A percentile compares a stretch with the other conserved stretches of the same genome.
These are phyloP conservation scores for Viola odorata DNA, from an alignment of 345 rosid species.

Conservation along the genomic window DNA sequence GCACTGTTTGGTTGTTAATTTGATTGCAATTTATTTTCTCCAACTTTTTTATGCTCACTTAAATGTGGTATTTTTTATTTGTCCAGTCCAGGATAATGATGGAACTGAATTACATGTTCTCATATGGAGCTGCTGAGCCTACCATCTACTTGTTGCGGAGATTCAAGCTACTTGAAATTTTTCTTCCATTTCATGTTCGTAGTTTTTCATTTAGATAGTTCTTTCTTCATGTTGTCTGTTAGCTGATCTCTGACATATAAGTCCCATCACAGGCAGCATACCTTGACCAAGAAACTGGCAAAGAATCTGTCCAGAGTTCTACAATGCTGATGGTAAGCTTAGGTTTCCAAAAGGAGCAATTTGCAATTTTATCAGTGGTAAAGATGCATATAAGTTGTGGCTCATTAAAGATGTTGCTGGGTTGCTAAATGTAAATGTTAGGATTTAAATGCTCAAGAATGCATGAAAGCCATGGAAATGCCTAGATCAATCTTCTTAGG, in stretches of 20 bases:
- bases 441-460: not conserved
- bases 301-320: conserved; percentile 32
- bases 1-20: not conserved
- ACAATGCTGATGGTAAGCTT: conserved; percentile 69
- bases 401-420: no score
- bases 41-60: conserved; percentile 11
- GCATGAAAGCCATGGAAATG: not conserved
- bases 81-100: conserved; percentile 69
- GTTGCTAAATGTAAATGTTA: no score
- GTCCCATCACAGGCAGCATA: conserved; percentile 65
- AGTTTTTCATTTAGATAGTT: conserved; percentile 13
- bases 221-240: not conserved
- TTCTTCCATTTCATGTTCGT: conserved; percentile 80
- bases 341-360: conserved; percentile 5
- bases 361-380: conserved; percentile 1
- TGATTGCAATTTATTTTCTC: not conserved
- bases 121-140: conserved; percentile 84
- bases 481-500: no score
- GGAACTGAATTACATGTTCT: conserved; percentile 90
- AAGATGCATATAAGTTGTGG: conserved; percentile 3
- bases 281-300: conserved; percentile 40
- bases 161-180: conserved; percentile 61
- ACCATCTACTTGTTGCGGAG: conserved; percentile 71
- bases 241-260: conserved; percentile 18
- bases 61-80: conserved; percentile 18